These are phyloP conservation scores for Dimargaris cristalligena DNA, from an alignment of 192 early-diverging fungal species.

Conservation along the genomic window DNA sequence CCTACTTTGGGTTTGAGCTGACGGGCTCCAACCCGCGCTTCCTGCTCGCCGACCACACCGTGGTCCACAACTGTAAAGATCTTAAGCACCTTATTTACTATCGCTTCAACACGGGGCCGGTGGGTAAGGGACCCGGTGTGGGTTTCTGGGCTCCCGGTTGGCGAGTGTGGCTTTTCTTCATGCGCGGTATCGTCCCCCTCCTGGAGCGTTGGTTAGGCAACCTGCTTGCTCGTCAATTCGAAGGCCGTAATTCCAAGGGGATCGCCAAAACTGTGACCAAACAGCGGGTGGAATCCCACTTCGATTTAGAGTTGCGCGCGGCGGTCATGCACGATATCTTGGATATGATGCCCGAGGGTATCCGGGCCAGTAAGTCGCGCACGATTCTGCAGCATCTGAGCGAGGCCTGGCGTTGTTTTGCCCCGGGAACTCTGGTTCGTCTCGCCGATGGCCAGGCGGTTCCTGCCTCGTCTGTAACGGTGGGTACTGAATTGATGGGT, in stretches of 20 bases:
- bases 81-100: conserved; percentile 88
- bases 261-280: conserved; percentile 98
- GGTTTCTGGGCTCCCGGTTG: conserved; percentile 99
- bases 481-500: conserved; percentile 15
- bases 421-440: conserved; percentile 17
- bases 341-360: conserved; percentile 99
- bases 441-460: conserved; percentile 17
- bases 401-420: conserved; percentile 76
- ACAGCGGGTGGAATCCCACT: conserved; percentile 97
- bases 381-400: conserved; percentile 91
- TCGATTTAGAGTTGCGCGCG: conserved; percentile 93
- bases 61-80: conserved; percentile 49
- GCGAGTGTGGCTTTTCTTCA: conserved; percentile 99
- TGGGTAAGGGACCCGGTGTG: conserved; percentile 95
- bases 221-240: conserved; percentile 95
- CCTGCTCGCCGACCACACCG: conserved; percentile 7
- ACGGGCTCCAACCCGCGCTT: conserved; percentile 10
- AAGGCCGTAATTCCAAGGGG: conserved; percentile 91
- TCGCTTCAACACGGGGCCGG: conserved; percentile 88
- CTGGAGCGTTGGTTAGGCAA: conserved; percentile 98
- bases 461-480: conserved; percentile 14
- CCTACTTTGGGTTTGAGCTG: conserved; percentile 14
- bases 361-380: conserved; percentile 89
- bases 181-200: conserved; percentile 94
- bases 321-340: conserved; percentile 98